Base-by-base conservation (phyloP, 106 monocot genomes). In the Dendrobium catenatum region DNA sequence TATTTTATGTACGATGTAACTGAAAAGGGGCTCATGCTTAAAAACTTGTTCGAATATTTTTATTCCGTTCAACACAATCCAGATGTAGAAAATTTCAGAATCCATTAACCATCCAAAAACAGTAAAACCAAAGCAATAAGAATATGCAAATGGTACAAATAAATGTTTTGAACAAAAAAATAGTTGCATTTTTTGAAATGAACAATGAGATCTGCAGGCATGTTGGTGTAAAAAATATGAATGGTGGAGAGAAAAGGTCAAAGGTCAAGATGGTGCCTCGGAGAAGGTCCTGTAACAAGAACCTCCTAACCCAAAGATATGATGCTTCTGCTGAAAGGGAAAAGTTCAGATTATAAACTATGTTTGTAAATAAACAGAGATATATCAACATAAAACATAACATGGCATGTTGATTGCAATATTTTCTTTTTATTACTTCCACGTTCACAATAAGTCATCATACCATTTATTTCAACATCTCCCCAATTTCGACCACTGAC, bases 401-500 rank as follows among this genome's bases (percentile, higher is more conserved):
- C 31, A 68, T 73, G 16, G 20, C 5, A 74, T 17, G n/a, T 44
- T 74, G 20, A 6, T 42, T 20, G 7, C 0, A 44, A 44, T 74
- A 74, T 44, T 43, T 74, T 44, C n/a, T 74, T 44, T 17, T 19
- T 1, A 42, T 3, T 44, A 74, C 20, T 42, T 74, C 42, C 41
- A 19, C 6, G 6, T 74, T 74, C 19, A 74, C 9, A 72, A 72
- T 20, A 70, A 70, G 37, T 44, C 13, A n/a, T 77, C 68, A 72
- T 44, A 99, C 99, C 99, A 76, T 95, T 83, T 79, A 99, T 87
- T 85, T 99, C 99, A 75, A 99, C 79, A 68, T 87, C 95, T 78
- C 99, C 99, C 95, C 95, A 99, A 67, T 99, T 93, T 42, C 85
- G 91, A 9, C 99, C 99, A 70, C 88, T 89, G 78, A 95, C 89